Evolutionary conservation across 768 basidiomycete species (phyloP), one percentile per base, ranked within the genome.

Genomic region (Suillus clintonianus): DNA sequence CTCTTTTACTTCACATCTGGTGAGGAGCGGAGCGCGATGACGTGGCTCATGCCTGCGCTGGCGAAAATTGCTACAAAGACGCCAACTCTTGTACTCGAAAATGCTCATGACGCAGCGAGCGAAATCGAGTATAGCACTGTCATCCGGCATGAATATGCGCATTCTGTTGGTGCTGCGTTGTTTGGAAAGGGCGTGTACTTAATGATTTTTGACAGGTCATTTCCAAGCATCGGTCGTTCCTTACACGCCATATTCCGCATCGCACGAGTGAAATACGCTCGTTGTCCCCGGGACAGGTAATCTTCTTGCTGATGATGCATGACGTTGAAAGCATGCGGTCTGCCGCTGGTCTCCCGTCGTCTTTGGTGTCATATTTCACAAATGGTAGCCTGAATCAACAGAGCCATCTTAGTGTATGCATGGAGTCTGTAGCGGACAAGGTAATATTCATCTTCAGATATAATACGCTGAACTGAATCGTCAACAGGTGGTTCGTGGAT

Each of bases 61-160:
- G 81, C 83, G 36, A 86, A 89, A 9, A 94, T 97, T 65, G 94
- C 97, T 14, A 76, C 82, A 19, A 95, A 95, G 76, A 95, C 96
- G 0, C 97, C 97, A 1, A 80, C 87, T 3, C 83, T 96, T 68
- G 89, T 98, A 11, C 77, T 90, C 34, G 97, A 97, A 73, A 87
- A 86, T 63, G 85, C 91, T 0, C 86, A 88, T 60, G 95, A 97
- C 71, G 89, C 88, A 19, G 89, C 89, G 19, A 94, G 91, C 68
- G 94, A 95, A 65, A 82, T 98, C 27, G 95, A 97, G 74, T 97
- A 96, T 72, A 96, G 94, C 71, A 90, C 94, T 5, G 89, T 95
- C 34, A 85, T 99, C 58, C 83, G 95, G 19, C 90, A 90, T 69
- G 94, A 96, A 69, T 96, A 90, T 69, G 88, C 88, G 0, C 83